phyloP scores from a whole-genome alignment of 1,139 yeast species.

The Pneumocystis carinii region DNA sequence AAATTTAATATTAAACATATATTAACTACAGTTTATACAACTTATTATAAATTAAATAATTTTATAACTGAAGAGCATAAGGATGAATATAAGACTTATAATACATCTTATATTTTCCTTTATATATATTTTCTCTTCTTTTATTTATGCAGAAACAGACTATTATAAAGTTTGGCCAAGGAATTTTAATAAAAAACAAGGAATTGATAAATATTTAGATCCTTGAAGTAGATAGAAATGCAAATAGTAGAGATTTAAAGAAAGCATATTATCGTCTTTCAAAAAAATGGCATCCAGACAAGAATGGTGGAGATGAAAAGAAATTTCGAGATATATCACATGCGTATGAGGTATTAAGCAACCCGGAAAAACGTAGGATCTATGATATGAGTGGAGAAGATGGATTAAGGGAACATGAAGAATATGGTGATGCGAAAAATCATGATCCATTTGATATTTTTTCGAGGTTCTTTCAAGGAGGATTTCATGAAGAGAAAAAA shows the following conservation, averaged over 20 bases:
- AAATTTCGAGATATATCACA: slow-evolving; percentile 82
- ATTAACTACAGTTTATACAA: too few species aligned
- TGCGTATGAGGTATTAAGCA: slow-evolving; percentile 79
- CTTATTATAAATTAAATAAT: too few species aligned
- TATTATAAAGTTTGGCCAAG: not conserved
- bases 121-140: not conserved
- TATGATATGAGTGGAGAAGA: slow-evolving; percentile 80
- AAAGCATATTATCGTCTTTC: slow-evolving; percentile 73
- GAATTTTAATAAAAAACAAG: not conserved
- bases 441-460: slow-evolving; percentile 58
- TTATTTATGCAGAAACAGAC: not conserved
- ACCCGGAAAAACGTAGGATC: slow-evolving; percentile 51
- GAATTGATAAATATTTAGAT: slow-evolving; percentile 1
- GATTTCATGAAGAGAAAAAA: slow-evolving; percentile 24
- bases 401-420: slow-evolving; percentile 36
- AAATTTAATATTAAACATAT: too few species aligned
- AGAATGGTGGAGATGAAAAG: slow-evolving; percentile 65
- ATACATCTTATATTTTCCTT: not conserved
- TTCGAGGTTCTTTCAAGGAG: slow-evolving; percentile 48
- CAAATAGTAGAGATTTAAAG: slow-evolving; percentile 39
- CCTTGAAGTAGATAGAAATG: slow-evolving; percentile 7
- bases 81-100: not conserved
- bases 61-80: not conserved
- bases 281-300: slow-evolving; percentile 88
- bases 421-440: slow-evolving; percentile 28